Conservation (phyloP, 2,329 filamentous ascomycete genomes). For the Chaetomium sp. region DNA sequence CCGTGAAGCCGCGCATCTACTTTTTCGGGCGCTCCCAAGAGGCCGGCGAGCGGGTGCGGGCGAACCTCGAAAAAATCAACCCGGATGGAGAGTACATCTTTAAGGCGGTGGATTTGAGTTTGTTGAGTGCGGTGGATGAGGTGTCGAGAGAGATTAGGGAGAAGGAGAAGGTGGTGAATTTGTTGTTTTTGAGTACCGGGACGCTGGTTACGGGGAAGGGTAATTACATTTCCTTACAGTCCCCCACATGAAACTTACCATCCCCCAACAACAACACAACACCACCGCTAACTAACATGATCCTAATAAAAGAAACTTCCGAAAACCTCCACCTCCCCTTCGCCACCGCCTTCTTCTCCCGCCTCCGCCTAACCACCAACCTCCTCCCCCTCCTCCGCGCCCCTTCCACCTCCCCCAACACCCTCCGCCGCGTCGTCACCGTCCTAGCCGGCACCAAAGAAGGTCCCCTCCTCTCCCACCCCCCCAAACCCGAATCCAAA, state of each 20-base stretch:
- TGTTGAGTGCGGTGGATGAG: slow-evolving; percentile 18
- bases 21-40: slow-evolving; percentile 19
- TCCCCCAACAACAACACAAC: background rate
- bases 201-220: slow-evolving; percentile 15
- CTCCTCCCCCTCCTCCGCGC: slow-evolving; percentile 28
- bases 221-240: background rate
- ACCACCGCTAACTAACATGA: background rate
- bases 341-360: slow-evolving; percentile 29
- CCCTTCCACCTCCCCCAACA: slow-evolving; percentile 14
- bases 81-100: slow-evolving; percentile 23
- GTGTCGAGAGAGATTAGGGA: slow-evolving; percentile 9
- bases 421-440: slow-evolving; percentile 27
- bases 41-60: background rate
- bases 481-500: too few species aligned
- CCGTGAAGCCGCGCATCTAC: slow-evolving; percentile 19
- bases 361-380: slow-evolving; percentile 27
- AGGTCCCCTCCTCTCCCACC: slow-evolving; percentile 14
- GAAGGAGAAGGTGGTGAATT: slow-evolving; percentile 23
- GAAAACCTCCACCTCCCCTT: slow-evolving; percentile 29
- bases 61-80: slow-evolving; percentile 13
- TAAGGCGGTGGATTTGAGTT: slow-evolving; percentile 25
- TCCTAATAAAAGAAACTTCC: slow-evolving; percentile 21
- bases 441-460: slow-evolving; percentile 29
- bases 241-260: too few species aligned
- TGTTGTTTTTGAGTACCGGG: slow-evolving; percentile 26